These are phyloP conservation scores for Komagataella mondaviorum DNA, from an alignment of 805 yeast genomes.

Conservation along the genomic window DNA sequence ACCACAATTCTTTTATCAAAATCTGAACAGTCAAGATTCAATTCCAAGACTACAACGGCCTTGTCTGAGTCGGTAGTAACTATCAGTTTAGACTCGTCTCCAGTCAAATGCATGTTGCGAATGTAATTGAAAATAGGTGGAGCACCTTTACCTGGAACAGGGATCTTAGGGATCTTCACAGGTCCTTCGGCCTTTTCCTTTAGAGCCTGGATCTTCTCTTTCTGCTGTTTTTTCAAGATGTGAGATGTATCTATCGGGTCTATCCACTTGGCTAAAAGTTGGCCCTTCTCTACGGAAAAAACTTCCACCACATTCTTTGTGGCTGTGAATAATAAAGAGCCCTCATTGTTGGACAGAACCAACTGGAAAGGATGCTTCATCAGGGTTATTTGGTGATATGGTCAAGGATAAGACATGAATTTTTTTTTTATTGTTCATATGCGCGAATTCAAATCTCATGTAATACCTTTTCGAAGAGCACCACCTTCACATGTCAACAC, in stretches of 20 bases:
- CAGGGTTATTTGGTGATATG: constrained; percentile 1
- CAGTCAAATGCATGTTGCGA: constrained; percentile 42
- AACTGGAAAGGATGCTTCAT: constrained; percentile 69
- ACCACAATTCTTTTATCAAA: constrained; percentile 29
- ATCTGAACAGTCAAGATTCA: constrained; percentile 8
- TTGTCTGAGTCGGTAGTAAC: constrained; percentile 78
- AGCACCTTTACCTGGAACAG: constrained; percentile 56
- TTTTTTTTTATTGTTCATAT: not conserved
- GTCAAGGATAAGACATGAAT: not conserved
- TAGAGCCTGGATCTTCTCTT: constrained; percentile 10
- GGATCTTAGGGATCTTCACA: constrained; percentile 32
- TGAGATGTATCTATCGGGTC: constrained; percentile 41
- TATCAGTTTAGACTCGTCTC: constrained; percentile 40
- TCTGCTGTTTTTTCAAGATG: constrained; percentile 32
- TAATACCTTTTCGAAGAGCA: too few relatives aligned
- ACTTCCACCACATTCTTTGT: constrained; percentile 47
- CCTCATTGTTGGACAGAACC: constrained; percentile 27
- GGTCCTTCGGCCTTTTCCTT: constrained; percentile 17
- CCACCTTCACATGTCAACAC: not conserved
- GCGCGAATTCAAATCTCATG: not conserved
- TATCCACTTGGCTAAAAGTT: constrained; percentile 43
- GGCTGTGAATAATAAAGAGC: constrained; percentile 37
- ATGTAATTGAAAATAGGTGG: constrained; percentile 57
- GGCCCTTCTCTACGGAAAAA: constrained; percentile 25
- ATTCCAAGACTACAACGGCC: constrained; percentile 51